Evolutionary conservation across 805 yeast genomes (phyloP).

Genomic region (Lachancea quebecensis): DNA sequence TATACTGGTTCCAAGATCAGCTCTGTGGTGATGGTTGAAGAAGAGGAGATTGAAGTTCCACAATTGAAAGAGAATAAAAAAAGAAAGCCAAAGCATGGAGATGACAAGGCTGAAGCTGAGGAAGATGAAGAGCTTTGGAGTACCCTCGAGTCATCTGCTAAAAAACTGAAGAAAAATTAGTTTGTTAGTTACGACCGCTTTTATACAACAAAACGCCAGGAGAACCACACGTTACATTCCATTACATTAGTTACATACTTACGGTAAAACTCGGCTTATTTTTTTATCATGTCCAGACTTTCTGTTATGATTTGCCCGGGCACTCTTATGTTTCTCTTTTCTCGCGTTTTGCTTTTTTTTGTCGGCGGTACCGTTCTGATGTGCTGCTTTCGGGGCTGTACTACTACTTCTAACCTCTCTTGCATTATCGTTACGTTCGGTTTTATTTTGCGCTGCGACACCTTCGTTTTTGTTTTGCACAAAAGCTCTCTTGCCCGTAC

Average conservation of each 20-base stretch:
- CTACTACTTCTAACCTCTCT: neutral
- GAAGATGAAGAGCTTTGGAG: slow-evolving; percentile 33
- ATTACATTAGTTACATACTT: neutral
- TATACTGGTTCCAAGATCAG: slow-evolving; percentile 66
- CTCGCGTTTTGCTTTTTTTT: slow-evolving; percentile 35
- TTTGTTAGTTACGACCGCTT: neutral
- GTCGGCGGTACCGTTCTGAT: slow-evolving; percentile 7
- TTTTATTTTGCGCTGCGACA: neutral
- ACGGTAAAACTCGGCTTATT: slow-evolving; percentile 21
- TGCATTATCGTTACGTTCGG: neutral
- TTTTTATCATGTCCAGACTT: slow-evolving; percentile 57
- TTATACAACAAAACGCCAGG: neutral
- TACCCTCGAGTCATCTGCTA: slow-evolving; percentile 17
- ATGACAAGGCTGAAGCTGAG: slow-evolving; percentile 26
- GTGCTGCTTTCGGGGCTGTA: neutral
- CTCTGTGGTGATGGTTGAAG: slow-evolving; percentile 23
- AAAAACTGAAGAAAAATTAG: slow-evolving; percentile 8
- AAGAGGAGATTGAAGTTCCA: slow-evolving; percentile 33
- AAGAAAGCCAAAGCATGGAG: slow-evolving; percentile 37
- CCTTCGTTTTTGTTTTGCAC: slow-evolving; percentile 14
- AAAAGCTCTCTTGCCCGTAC: slow-evolving; percentile 28
- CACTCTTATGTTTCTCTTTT: slow-evolving; percentile 51
- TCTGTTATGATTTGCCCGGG: slow-evolving; percentile 58
- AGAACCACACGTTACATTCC: too few relatives aligned
- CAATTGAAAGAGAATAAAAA: slow-evolving; percentile 19